A percentile compares a stretch with the other conserved stretches of the same genome.
Evolutionary conservation across 2,329 filamentous ascomycete species (phyloP).

Genomic region (Nemania sp.): DNA sequence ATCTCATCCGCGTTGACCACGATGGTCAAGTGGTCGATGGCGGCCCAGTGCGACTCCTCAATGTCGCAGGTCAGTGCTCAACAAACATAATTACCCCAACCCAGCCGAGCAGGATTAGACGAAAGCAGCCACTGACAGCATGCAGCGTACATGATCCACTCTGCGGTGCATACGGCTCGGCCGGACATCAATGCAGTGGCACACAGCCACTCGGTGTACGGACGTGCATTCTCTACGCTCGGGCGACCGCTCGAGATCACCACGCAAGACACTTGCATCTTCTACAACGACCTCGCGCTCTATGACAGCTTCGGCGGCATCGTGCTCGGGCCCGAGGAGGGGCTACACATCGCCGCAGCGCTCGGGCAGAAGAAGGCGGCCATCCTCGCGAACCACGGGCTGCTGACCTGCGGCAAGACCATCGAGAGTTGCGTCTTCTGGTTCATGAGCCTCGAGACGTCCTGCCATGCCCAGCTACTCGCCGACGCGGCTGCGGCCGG

Average conservation of each 20-base stretch:
- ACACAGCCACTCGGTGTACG: slow-evolving; percentile 60
- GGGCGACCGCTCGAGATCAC: slow-evolving; percentile 67
- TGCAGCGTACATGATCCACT: slow-evolving; percentile 54
- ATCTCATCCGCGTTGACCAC: slow-evolving; percentile 69
- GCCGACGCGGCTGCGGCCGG: slow-evolving; percentile 65
- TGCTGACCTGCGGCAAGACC: slow-evolving; percentile 54
- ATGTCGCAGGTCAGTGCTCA: slow-evolving; percentile 35
- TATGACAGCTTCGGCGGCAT: slow-evolving; percentile 57
- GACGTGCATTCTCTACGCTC: slow-evolving; percentile 62
- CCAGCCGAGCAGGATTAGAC: not conserved
- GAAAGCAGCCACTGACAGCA: not conserved
- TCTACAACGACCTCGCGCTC: slow-evolving; percentile 56
- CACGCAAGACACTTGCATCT: slow-evolving; percentile 64
- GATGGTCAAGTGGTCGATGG: slow-evolving; percentile 66
- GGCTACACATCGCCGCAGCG: slow-evolving; percentile 51
- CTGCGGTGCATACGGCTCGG: slow-evolving; percentile 57
- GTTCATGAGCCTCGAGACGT: slow-evolving; percentile 57
- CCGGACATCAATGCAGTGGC: slow-evolving; percentile 60
- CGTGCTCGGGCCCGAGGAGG: slow-evolving; percentile 57
- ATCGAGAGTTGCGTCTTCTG: slow-evolving; percentile 59
- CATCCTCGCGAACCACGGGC: slow-evolving; percentile 59
- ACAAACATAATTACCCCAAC: not conserved
- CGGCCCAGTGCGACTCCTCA: slow-evolving; percentile 48
- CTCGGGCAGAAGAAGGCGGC: slow-evolving; percentile 56
- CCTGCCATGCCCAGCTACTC: slow-evolving; percentile 54